Evolutionary conservation across 371 early-diverging fungal species (phyloP), one percentile per base, ranked within the genome.

Genomic region (Blakeslea trispora): DNA sequence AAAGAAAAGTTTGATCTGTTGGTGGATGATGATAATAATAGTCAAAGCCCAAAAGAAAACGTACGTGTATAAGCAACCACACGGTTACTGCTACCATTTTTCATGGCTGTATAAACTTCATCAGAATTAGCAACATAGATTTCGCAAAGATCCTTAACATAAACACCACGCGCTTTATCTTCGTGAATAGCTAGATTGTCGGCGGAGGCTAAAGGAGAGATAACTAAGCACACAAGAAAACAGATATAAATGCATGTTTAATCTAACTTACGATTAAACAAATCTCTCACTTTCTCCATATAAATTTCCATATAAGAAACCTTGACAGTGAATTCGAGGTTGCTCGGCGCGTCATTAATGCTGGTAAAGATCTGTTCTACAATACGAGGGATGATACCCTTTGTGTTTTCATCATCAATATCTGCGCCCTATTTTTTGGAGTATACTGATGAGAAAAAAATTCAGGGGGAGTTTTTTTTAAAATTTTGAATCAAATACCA

Each of bases 291-390:
- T 71, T 90, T 91, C 65, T 99, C 99, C 95, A 99, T 99, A 82
- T 99, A 99, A 62, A 99, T 97, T 83, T 99, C 99, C 91, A 99
- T 93, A 75, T 89, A 97, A n/a, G 94, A 93, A 22, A 93, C 90
- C 68, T 91, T 91, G 58, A 97, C 95, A 18, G 93, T 93, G 71
- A 95, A 94, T 69, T 95, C 93, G 61, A 94, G 85, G 45, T 89
- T 91, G 14, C 89, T 75, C 32, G 93, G 95, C 13, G 95, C 89
- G 28, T 86, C 89, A 68, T 85, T 74, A 67, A 95, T 94, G 55
- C 88, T 86, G 17, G 79, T 69, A 69, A 98, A 98, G 40, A 99
- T 91, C 62, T 84, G 85, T 66, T 97, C 92, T 47, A 96, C 88
- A 57, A 95, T 88, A 59, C 97, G 91, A 19, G 97, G 96, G 49